Base-by-base conservation (phyloP, 306 rosid genomes). In the Datisca glomerata region DNA sequence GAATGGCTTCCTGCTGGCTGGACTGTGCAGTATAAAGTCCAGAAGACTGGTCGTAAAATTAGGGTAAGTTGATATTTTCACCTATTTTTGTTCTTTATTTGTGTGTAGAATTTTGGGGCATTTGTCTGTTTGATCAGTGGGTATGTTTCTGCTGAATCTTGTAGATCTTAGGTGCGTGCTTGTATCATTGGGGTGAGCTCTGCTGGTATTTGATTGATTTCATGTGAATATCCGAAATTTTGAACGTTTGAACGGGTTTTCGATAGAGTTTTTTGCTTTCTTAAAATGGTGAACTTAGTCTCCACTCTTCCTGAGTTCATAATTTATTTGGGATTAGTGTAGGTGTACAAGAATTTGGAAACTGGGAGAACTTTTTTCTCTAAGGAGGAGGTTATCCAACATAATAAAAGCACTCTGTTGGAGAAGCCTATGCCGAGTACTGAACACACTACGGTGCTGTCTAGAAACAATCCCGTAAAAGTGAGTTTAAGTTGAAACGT, bases 1-100 rank as follows among this genome's bases (percentile, higher is more conserved):
- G 75, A 68, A 3, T 43, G 62, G 68, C 80, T 73, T 23, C 75
- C 80, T 43, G 56, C 63, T 34, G 74, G 80, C 18, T 70, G 72
- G 80, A 52, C 65, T 18, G 41, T 59, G 31, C 69, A 56, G 36
- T 62, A 39, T 17, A 65, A 48, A 37, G 52, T 44, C 22, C 80
- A 51, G 34, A 68, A 53, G 59, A 38, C 66, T 2, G 72, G 67
- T 36, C 64, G 74, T 35, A 41, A 38, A 59, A 66, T 61, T 51
- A 55, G 45, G 80, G 86, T 78, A 70, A 34, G 4, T n/a, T n/a
- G n/a, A n/a, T n/a, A n/a, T n/a, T n/a, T n/a, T n/a, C n/a, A n/a
- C n/a, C n/a, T n/a, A n/a, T 55, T 43, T 50, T 44, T 37, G 51
- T 43, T 59, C 67, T 23, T n/a, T 12, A 3, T 1, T 21, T 15